phyloP scores from a whole-genome alignment of 1,284 basidiomycete species.

The Cystobasidium sp. region DNA sequence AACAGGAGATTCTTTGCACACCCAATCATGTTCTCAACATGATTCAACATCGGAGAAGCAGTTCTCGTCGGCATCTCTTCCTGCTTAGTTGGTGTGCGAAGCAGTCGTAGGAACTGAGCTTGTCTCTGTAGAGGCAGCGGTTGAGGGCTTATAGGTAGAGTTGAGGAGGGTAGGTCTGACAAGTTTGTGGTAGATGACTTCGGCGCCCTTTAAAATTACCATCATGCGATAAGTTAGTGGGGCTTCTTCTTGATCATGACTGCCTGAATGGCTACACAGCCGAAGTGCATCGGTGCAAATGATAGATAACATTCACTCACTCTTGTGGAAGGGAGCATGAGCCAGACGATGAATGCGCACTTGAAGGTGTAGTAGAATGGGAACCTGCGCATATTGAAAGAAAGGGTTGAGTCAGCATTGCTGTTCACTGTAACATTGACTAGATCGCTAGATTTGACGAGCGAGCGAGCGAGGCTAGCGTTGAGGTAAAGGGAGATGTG shows the following conservation, averaged over 20 bases:
- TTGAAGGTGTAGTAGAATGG: conserved; percentile 55
- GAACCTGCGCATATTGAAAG: conserved; percentile 47
- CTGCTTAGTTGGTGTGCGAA: conserved; percentile 14
- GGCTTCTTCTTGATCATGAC: neutral
- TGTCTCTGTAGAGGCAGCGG: conserved; percentile 23
- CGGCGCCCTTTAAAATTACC: conserved; percentile 21
- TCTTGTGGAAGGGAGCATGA: conserved; percentile 51
- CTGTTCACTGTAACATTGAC: neutral
- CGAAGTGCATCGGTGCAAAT: too few species aligned
- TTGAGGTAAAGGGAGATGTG: too few species aligned
- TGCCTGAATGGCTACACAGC: too few species aligned
- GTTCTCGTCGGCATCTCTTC: neutral
- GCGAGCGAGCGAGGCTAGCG: too few species aligned
- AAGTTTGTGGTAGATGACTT: conserved; percentile 44
- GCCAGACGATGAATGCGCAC: conserved; percentile 53
- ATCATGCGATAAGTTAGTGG: neutral
- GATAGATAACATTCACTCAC: too few species aligned
- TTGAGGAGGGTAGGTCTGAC: conserved; percentile 27
- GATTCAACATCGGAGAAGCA: neutral
- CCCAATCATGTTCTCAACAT: too few species aligned
- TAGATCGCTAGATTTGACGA: too few species aligned
- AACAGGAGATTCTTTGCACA: too few species aligned
- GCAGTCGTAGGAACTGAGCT: conserved; percentile 33
- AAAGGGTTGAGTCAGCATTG: neutral
- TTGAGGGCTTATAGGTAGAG: conserved; percentile 41